phyloP scores from a whole-genome alignment of 2,329 filamentous ascomycete species.

The Diaporthe nobilis region DNA sequence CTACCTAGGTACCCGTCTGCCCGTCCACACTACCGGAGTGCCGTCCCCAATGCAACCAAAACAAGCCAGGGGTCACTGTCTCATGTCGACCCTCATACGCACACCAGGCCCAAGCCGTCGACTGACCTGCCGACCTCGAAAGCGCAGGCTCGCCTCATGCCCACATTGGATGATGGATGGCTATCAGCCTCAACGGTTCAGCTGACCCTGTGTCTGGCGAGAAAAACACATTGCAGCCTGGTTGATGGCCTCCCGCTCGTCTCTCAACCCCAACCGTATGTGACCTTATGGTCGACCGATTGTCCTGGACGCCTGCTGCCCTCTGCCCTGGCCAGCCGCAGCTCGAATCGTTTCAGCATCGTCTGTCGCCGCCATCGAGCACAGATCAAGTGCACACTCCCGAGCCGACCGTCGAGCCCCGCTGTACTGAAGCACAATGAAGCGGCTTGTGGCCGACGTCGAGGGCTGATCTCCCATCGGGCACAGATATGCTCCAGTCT shows the following conservation, averaged over 20 bases:
- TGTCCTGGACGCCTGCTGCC: neutral
- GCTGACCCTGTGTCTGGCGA: neutral
- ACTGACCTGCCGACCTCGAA: neutral
- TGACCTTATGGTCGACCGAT: neutral
- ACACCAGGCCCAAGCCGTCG: neutral
- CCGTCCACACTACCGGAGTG: neutral
- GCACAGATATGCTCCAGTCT: constrained; percentile 23
- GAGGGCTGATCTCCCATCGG: constrained; percentile 19
- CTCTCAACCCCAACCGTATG: neutral
- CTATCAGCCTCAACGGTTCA: neutral
- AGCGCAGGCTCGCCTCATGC: constrained; percentile 7
- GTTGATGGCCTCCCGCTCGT: neutral
- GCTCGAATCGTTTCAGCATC: constrained; percentile 22
- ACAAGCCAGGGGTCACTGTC: constrained; percentile 5
- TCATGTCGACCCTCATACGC: constrained; percentile 22
- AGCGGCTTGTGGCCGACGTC: constrained; percentile 30
- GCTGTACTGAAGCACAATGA: constrained; percentile 18
- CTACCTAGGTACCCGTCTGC: neutral
- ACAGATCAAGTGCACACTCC: constrained; percentile 20
- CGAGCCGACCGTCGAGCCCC: constrained; percentile 20
- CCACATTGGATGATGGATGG: neutral
- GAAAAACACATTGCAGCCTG: neutral
- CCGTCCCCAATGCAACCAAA: constrained; percentile 8
- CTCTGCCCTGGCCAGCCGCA: constrained; percentile 1
- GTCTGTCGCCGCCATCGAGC: neutral